These are phyloP conservation scores for Aspergillus diversus DNA, from an alignment of 495 filamentous ascomycete species.

Conservation along the genomic window DNA sequence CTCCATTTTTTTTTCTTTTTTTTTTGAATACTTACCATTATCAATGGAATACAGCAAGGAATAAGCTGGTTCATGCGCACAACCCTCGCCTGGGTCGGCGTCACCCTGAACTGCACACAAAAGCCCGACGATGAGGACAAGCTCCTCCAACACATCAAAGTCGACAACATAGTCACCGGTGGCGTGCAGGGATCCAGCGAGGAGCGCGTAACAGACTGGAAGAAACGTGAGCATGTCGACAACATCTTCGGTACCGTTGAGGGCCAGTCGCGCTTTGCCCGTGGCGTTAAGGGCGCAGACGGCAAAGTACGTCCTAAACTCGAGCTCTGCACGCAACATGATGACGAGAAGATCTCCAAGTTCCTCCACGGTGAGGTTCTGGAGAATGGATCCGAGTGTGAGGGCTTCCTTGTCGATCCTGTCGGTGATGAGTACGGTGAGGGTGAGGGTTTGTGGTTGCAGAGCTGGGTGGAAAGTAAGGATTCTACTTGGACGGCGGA, in stretches of 20 bases:
- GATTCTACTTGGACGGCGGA: constrained; percentile 52
- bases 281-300: constrained; percentile 37
- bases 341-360: constrained; percentile 46
- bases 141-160: constrained; percentile 71
- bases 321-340: constrained; percentile 38
- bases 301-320: constrained; percentile 41
- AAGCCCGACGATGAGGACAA: constrained; percentile 53
- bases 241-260: constrained; percentile 76
- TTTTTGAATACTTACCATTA: not conserved
- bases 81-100: constrained; percentile 68
- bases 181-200: constrained; percentile 76
- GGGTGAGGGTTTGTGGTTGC: constrained; percentile 46
- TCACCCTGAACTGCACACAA: constrained; percentile 72
- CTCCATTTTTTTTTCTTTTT: no score
- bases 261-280: constrained; percentile 62
- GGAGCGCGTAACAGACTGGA: constrained; percentile 71
- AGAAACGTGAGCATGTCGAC: constrained; percentile 71
- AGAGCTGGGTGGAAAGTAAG: constrained; percentile 51
- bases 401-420: constrained; percentile 45
- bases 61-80: constrained; percentile 83
- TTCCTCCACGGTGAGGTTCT: constrained; percentile 49
- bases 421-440: constrained; percentile 41
- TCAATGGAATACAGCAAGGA: constrained; percentile 66
- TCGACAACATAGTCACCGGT: constrained; percentile 76
- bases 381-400: constrained; percentile 36